Base-by-base conservation (phyloP, 352 stramenopile genomes). In the Saprolegnia diclina region DNA sequence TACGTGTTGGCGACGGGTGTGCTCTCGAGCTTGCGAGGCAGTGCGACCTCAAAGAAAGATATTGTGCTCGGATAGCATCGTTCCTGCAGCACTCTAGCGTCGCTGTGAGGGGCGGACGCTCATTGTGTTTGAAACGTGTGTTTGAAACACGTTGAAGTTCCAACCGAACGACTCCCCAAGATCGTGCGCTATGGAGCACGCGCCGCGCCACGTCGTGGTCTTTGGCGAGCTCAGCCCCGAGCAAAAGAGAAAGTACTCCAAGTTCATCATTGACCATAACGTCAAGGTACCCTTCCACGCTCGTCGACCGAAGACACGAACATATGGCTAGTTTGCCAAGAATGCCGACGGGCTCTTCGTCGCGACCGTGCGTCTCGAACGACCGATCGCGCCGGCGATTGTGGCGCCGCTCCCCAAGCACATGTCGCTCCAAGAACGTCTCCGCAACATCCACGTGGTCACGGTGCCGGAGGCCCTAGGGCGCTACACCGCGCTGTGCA, bases 231-330 rank as follows among this genome's bases (percentile, higher is more conserved):
- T 92, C 26, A 90, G 72, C 22, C 83, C 83, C 0, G 68, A 74
- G 19, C 76, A 77, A 21, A 79, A 79, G 65, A 77, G 82, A 38
- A 76, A 83, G 21, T 92, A 92, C 75, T 85, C 83, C 16, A 80
- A 78, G 18, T 89, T 92, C 26, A 71, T 92, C 40, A 68, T 92
- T 1, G 80, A 89, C 40, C 76, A 88, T 64, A 67, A 88, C 29
- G 74, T 89, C 13, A 76, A 87, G 74, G 83, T 89, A 44, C 10
- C 7, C 7, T 61, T 1, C 3, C 6, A 5, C 1, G 18, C 48
- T 1, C 5, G 22, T n/a, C 38, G 29, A 7, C 21, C 0, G 16
- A 14, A 16, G 5, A 3, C 26, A 40, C 21, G 24, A 13, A 37
- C n/a, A 5, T 1, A 10, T 1, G 9, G 38, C 18, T 71, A 92